phyloP scores from a whole-genome alignment of 1,284 basidiomycete genomes.

The Rhodotorula mucilaginosa region DNA sequence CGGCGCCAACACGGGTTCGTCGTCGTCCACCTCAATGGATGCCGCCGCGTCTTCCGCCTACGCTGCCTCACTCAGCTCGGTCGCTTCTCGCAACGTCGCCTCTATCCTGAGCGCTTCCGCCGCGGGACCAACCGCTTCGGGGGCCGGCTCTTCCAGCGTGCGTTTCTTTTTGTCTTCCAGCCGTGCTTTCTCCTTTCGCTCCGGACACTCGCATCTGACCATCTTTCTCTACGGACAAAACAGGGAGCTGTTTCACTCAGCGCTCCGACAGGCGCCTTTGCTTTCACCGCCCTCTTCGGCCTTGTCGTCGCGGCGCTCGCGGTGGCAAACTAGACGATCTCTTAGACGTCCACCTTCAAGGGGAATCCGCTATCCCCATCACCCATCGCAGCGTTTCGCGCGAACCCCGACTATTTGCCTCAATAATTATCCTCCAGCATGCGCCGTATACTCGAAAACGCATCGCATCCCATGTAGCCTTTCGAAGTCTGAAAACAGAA shows the following conservation, averaged over 20 bases:
- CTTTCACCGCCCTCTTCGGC: neutral
- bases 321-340: neutral
- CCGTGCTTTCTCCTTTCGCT: neutral
- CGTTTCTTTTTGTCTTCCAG: neutral
- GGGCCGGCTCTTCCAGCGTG: neutral
- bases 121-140: neutral
- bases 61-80: neutral
- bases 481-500: too few relatives aligned
- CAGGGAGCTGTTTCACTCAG: neutral
- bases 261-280: neutral
- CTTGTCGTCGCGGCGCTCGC: neutral
- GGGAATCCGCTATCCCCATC: too few relatives aligned
- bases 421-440: too few relatives aligned
- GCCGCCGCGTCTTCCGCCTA: slow-evolving; percentile 1
- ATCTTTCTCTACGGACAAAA: too few relatives aligned
- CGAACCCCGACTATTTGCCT: too few relatives aligned
- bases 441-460: too few relatives aligned
- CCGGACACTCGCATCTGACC: neutral
- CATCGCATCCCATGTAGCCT: too few relatives aligned
- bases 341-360: too few relatives aligned
- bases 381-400: too few relatives aligned
- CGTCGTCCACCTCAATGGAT: neutral
- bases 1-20: neutral
- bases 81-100: slow-evolving; percentile 1
- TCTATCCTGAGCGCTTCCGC: neutral